phyloP scores from a whole-genome alignment of 306 rosid species.

The Delonix regia region DNA sequence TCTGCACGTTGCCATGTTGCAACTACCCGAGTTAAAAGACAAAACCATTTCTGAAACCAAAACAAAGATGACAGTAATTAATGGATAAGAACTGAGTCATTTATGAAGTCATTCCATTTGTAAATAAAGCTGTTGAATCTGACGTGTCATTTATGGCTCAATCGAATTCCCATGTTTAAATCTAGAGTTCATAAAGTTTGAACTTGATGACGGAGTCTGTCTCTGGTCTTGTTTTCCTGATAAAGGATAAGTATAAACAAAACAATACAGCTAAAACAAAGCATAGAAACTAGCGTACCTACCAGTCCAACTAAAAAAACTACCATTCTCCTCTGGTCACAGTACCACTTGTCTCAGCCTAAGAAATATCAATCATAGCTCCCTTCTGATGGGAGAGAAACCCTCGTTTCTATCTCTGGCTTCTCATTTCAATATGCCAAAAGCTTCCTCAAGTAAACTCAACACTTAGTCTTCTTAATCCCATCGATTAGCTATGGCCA shows the following conservation, averaged over 20 bases:
- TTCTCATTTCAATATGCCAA: constrained; percentile 39
- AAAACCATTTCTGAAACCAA: too few species aligned
- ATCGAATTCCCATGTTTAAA: neutral
- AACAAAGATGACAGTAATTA: neutral
- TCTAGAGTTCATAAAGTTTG: neutral
- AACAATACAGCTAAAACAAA: neutral
- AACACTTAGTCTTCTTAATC: neutral
- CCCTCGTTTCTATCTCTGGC: neutral
- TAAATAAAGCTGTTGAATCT: neutral
- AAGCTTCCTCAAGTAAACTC: neutral
- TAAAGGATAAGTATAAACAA: neutral
- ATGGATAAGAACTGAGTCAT: neutral
- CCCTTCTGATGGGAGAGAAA: neutral
- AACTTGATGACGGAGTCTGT: neutral
- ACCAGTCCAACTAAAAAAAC: constrained; percentile 13
- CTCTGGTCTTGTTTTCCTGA: neutral
- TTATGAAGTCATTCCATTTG: neutral
- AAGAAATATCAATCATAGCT: neutral
- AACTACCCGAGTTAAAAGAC: neutral
- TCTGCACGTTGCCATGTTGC: neutral
- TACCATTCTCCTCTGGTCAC: constrained; percentile 1
- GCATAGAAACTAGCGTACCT: constrained; percentile 22
- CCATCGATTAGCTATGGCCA: constrained; percentile 53
- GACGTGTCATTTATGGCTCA: neutral
- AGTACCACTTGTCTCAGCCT: neutral